Evolutionary conservation across 345 rosid genomes (phyloP), one percentile per base, ranked within the genome.

Genomic region (Diplotaxis tenuifolia): DNA sequence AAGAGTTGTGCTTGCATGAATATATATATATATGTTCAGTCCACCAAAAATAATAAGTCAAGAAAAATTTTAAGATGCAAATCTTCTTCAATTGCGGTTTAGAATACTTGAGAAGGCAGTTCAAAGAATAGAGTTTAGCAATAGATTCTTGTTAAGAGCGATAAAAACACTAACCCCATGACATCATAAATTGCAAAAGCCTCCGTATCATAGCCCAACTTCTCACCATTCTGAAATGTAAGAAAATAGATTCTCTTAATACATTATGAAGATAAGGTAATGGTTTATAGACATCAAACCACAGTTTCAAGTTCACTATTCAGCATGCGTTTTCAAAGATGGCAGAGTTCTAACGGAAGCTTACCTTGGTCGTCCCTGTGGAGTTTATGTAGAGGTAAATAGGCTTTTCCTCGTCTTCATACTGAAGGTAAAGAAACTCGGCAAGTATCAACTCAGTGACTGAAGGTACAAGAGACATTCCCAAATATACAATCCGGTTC

Each of bases 131-230:
- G 42, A 15, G 49, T 27, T 28, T 38, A 36, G 1, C 11, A 3
- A 71, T 16, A 14, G 23, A 52, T 59, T 47, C 21, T 21, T n/a
- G 32, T 11, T 21, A 59, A 55, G 69, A 73, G 65, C 23, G 29
- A 40, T 50, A 58, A 70, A 65, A 67, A 19, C 22, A 18, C 62
- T 73, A 32, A 94, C 98, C 91, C 78, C 96, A 94, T 94, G 62
- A 82, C 83, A 86, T 94, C 98, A 81, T 91, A 87, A 66, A 94
- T 79, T 18, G 97, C 97, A 68, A 94, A 85, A 64, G 97, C 98
- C 80, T 91, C 96, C 3, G 91, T 83, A 80, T 94, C 97, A 80
- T 91, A 87, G 69, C 96, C 90, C 87, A 89, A 71, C 84, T 89
- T 89, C 47, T 79, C 82, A 74, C 82, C 82, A 75, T 55, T 55